Conservation (phyloP, 305 asterid genomes). For the Andrographis paniculata region DNA sequence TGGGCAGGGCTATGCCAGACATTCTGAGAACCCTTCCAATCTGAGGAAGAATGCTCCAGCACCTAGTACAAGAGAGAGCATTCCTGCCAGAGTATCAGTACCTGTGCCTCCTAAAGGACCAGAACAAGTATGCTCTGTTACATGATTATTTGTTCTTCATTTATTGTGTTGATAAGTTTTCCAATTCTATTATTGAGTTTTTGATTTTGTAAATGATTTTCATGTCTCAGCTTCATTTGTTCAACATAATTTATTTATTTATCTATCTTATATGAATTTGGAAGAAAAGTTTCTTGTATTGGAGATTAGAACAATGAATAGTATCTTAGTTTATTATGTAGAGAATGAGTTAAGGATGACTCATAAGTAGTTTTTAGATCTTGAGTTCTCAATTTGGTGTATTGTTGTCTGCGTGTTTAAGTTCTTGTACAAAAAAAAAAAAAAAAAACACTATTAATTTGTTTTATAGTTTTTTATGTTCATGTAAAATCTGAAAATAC, state of each 20-base stretch:
- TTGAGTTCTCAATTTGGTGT: neutral
- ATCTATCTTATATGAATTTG: no score
- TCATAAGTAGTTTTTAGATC: conserved; percentile 1
- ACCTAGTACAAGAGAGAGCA: conserved; percentile 34
- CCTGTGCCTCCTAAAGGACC: conserved; percentile 74
- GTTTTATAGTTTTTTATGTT: conserved; percentile 2
- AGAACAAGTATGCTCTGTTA: conserved; percentile 49
- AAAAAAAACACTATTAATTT: no score
- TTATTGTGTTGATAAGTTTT: conserved; percentile 8
- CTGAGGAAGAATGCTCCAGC: conserved; percentile 47
- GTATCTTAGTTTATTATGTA: neutral
- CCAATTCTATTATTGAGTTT: neutral
- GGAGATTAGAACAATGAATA: neutral
- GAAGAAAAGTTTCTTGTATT: no score
- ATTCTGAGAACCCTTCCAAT: conserved; percentile 40
- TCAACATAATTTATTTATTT: no score
- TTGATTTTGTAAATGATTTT: neutral
- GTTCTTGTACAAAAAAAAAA: neutral
- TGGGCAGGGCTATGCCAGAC: conserved; percentile 38
- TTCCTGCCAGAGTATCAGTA: conserved; percentile 45
- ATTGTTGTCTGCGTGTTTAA: conserved; percentile 1
- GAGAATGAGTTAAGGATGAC: no score
- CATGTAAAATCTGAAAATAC: conserved; percentile 2
- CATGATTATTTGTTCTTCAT: conserved; percentile 5
- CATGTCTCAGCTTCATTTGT: neutral